These are phyloP conservation scores for Neofusicoccum cordaticola DNA, from an alignment of 2,329 filamentous ascomycete genomes.

Conservation along the genomic window DNA sequence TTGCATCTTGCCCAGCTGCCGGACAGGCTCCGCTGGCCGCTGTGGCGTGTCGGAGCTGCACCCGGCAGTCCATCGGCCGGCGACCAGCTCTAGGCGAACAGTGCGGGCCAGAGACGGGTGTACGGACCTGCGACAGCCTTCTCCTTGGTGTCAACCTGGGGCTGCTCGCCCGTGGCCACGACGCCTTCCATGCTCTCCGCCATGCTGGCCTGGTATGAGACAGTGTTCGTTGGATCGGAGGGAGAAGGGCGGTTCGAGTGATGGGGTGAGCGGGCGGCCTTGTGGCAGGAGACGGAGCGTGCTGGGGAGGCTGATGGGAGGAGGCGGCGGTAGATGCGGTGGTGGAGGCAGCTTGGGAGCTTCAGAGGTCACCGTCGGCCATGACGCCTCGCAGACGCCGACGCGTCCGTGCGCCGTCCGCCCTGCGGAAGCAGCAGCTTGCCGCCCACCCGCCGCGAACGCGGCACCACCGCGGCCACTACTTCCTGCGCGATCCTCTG, in stretches of 20 bases:
- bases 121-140: conserved; percentile 39
- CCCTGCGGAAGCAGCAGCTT: background rate
- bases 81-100: background rate
- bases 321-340: background rate
- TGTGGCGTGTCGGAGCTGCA: background rate
- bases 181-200: conserved; percentile 52
- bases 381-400: conserved; percentile 5
- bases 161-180: conserved; percentile 39
- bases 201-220: conserved; percentile 30
- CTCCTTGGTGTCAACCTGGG: conserved; percentile 39
- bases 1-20: background rate
- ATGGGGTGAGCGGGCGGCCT: background rate
- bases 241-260: conserved; percentile 7
- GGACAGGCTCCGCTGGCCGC: background rate
- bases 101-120: background rate
- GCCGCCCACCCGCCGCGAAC: background rate
- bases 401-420: background rate
- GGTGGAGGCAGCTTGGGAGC: conserved; percentile 13
- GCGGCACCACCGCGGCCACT: background rate
- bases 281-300: background rate
- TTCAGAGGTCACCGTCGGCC: conserved; percentile 2
- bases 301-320: conserved; percentile 9
- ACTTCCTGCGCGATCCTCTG: background rate
- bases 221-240: conserved; percentile 18
- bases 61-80: background rate